Conservation (phyloP, 2,329 filamentous ascomycete genomes). For the Aspergillus ustus region DNA sequence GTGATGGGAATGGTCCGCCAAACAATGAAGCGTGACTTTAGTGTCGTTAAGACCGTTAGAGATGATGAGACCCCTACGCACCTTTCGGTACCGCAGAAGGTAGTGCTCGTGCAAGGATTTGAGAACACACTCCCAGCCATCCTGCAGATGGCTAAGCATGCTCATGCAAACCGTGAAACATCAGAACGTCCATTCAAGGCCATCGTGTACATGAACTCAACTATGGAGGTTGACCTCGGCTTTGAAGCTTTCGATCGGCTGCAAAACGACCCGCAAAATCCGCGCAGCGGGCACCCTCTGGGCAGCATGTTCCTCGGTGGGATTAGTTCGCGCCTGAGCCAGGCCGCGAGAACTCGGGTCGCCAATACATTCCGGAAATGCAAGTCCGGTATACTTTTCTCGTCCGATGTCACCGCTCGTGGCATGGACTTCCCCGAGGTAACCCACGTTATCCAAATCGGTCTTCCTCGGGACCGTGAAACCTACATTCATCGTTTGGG, state of each 20-base stretch:
- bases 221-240: slow-evolving; percentile 70
- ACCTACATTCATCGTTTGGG: slow-evolving; percentile 79
- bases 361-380: slow-evolving; percentile 73
- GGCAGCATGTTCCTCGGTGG: slow-evolving; percentile 51
- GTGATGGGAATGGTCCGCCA: slow-evolving; percentile 78
- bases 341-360: slow-evolving; percentile 69
- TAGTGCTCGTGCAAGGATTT: slow-evolving; percentile 69
- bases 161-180: slow-evolving; percentile 51
- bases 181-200: slow-evolving; percentile 78
- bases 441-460: slow-evolving; percentile 77
- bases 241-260: slow-evolving; percentile 62
- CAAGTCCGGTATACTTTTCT: slow-evolving; percentile 69
- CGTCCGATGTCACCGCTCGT: slow-evolving; percentile 78
- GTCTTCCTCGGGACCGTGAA: slow-evolving; percentile 67
- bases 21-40: slow-evolving; percentile 81
- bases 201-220: slow-evolving; percentile 90
- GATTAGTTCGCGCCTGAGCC: slow-evolving; percentile 80
- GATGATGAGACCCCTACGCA: slow-evolving; percentile 85
- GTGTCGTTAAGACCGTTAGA: slow-evolving; percentile 87
- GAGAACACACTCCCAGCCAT: slow-evolving; percentile 78
- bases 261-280: slow-evolving; percentile 37
- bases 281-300: slow-evolving; percentile 34
- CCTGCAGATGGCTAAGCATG: slow-evolving; percentile 73
- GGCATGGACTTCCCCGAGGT: slow-evolving; percentile 84
- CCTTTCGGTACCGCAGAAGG: slow-evolving; percentile 77